Percentiles rank a stretch among this genome's conserved stretches.
Conservation (phyloP, 2,329 filamentous ascomycete species). For the Aureobasidium sp. region DNA sequence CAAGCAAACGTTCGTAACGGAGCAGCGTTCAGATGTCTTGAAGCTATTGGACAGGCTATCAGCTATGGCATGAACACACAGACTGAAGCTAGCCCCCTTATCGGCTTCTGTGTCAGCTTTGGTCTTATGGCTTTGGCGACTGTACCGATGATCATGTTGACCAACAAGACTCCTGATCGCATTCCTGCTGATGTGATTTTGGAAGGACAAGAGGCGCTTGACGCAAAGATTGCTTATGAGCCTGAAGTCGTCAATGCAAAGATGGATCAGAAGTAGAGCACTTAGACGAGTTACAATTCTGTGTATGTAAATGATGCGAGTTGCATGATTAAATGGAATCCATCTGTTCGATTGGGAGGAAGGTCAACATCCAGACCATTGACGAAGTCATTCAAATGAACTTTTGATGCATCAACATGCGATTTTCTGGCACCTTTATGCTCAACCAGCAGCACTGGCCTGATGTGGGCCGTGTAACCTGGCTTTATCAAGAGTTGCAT, state of each 20-base stretch:
- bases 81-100: constrained; percentile 1
- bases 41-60: constrained; percentile 20
- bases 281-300: background rate
- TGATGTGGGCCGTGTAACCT: no score
- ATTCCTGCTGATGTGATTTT: constrained; percentile 27
- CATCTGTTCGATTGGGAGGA: no score
- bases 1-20: constrained; percentile 20
- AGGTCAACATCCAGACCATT: no score
- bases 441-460: no score
- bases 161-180: constrained; percentile 36
- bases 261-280: constrained; percentile 2
- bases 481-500: no score
- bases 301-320: background rate
- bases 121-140: constrained; percentile 36
- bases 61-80: constrained; percentile 19
- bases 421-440: no score
- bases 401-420: no score
- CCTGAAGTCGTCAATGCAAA: constrained; percentile 10
- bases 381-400: no score
- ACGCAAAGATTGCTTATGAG: constrained; percentile 15
- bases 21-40: constrained; percentile 16
- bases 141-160: constrained; percentile 36
- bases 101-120: constrained; percentile 34
- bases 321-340: background rate
- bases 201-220: constrained; percentile 24